Conservation (phyloP, 768 basidiomycete species). For the Boletus huronensis region DNA sequence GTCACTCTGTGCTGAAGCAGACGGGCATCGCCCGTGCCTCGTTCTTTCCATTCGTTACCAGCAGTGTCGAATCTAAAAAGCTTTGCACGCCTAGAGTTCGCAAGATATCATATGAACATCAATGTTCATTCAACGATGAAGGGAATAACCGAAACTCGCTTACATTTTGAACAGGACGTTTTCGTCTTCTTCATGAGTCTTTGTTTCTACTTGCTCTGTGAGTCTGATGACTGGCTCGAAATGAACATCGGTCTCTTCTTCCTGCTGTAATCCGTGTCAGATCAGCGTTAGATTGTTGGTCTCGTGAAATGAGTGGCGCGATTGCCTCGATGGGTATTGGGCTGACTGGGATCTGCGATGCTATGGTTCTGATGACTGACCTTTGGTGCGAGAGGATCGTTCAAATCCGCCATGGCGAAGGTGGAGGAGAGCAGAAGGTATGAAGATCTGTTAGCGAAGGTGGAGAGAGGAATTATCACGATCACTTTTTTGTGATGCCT, state of each 20-base stretch:
- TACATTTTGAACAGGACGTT: conserved; percentile 94
- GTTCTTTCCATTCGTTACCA: conserved; percentile 93
- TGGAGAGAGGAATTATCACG: conserved; percentile 24
- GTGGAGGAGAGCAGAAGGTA: conserved; percentile 9
- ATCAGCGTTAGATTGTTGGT: conserved; percentile 23
- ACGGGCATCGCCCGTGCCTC: conserved; percentile 94
- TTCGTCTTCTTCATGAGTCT: conserved; percentile 95
- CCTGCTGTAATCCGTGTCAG: conserved; percentile 32
- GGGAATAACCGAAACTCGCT: conserved; percentile 30
- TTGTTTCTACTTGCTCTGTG: conserved; percentile 91
- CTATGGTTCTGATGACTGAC: conserved; percentile 39
- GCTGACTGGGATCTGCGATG: neutral
- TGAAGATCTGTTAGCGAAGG: conserved; percentile 11
- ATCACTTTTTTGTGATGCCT: conserved; percentile 19
- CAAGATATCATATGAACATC: conserved; percentile 12
- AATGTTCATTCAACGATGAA: neutral
- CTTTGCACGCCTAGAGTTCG: conserved; percentile 81
- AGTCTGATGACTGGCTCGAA: conserved; percentile 97
- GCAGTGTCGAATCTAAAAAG: conserved; percentile 88
- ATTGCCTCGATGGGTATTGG: conserved; percentile 23
- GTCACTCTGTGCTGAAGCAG: conserved; percentile 86
- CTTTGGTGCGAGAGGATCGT: conserved; percentile 68
- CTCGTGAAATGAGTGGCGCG: conserved; percentile 28
- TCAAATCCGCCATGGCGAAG: conserved; percentile 51
- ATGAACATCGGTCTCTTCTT: conserved; percentile 83